Evolutionary conservation across 768 basidiomycete genomes (phyloP), one percentile per base, ranked within the genome.

Genomic region (Xerocomellus amylosporus): DNA sequence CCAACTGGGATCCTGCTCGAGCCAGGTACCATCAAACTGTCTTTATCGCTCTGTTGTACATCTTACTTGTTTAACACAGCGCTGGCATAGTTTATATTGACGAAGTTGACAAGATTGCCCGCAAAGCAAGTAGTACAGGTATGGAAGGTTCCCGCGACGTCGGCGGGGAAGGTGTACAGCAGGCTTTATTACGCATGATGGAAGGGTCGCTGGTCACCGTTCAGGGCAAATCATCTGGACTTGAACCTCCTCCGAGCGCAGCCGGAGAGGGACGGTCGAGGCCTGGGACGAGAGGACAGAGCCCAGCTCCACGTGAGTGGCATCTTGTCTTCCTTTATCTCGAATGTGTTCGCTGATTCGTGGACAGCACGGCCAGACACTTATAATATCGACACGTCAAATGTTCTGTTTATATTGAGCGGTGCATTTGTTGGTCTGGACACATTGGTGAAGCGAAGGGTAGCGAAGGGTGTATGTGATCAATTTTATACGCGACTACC

Each of bases 71-170:
- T 49, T 30, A n/a, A 46, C 19, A 36, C 53, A 95, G 92, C 65
- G 86, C 86, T 68, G 95, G 95, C 7, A 97, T 98, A 56, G 87
- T 98, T 31, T 96, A 96, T 66, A 94, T 98, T 44, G 96, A 98
- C 64, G 96, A 98, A 74, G 77, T 94, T 2, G 96, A 98, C 74
- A 98, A 98, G 74, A 85, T 97, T 54, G 88, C 93, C 14, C 80
- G 84, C 46, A 87, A 82, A 62, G 59, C 68, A 14, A 62, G 64
- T 37, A 72, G 79, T 41, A 72, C 74, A 22, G 86, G 87, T 5
- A 75, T 77, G 28, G 89, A 90, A 59, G 83, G 85, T 4, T 83
- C 86, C 6, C 80, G 89, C 60, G 95, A 98, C 68, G 94, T 98
- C 1, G 88, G 92, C 22, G 95, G 95, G 10, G 94, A 97, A 77